A percentile compares a stretch with the other conserved stretches of the same genome.
These are phyloP conservation scores for Raffaelea ambrosiae DNA, from an alignment of 2,329 filamentous ascomycete genomes.

Conservation along the genomic window DNA sequence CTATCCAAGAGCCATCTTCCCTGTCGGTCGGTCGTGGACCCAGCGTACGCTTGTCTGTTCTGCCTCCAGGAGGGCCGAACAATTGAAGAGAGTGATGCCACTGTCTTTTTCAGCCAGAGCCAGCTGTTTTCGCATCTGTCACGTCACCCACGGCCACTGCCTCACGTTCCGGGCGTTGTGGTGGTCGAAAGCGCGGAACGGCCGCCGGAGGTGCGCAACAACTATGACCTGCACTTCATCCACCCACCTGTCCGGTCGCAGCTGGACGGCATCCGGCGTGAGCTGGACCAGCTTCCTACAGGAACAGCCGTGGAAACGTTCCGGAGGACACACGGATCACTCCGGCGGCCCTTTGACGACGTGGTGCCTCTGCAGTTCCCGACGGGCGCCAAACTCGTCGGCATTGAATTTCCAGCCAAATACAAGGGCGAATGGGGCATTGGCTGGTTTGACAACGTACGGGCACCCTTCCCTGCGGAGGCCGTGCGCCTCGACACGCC, in stretches of 20 bases:
- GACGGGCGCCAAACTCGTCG: conserved; percentile 38
- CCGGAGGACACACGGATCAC: conserved; percentile 37
- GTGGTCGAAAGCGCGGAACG: conserved; percentile 36
- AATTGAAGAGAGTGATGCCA: conserved; percentile 44
- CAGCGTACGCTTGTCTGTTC: conserved; percentile 46
- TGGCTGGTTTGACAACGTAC: conserved; percentile 45
- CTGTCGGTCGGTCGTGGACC: conserved; percentile 40
- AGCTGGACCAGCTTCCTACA: conserved; percentile 33
- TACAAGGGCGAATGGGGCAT: conserved; percentile 48
- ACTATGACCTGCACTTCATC: conserved; percentile 45
- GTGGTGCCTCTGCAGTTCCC: conserved; percentile 18
- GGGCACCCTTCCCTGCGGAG: conserved; percentile 40
- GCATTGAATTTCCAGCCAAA: conserved; percentile 40
- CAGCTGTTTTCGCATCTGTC: conserved; percentile 45
- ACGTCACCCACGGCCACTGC: conserved; percentile 44
- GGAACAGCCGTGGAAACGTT: conserved; percentile 38
- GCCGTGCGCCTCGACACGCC: conserved; percentile 38
- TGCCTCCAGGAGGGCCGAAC: conserved; percentile 42
- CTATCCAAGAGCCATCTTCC: conserved; percentile 47
- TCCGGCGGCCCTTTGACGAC: conserved; percentile 15
- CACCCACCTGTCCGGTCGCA: conserved; percentile 30
- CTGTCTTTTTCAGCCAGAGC: conserved; percentile 45
- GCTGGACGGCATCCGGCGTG: conserved; percentile 29
- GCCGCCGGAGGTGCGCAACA: conserved; percentile 31
- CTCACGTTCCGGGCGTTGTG: conserved; percentile 36